Base-by-base conservation (phyloP, 495 filamentous ascomycete species). In the Terfezia boudieri region DNA sequence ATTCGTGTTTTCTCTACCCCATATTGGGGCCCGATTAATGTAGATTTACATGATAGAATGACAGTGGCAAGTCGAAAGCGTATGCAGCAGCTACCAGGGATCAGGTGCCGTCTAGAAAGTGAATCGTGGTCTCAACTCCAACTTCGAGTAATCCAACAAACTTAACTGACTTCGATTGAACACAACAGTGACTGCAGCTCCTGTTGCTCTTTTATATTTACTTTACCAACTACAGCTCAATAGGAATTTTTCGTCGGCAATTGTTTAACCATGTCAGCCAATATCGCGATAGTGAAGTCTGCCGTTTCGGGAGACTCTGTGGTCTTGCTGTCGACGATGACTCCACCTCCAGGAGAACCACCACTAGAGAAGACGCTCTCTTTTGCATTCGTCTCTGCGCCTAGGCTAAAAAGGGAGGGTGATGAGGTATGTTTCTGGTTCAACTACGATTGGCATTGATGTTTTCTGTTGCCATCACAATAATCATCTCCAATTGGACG, bases 291-390 rank as follows among this genome's bases (percentile, higher is more conserved):
- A 61, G 88, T 96, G 64, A 99, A 99, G 74, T 82, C 78, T 54
- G 87, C 90, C 50, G 71, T 88, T 57, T 94, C 87, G 57, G 92
- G 92, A 55, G 92, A 96, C 71, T 93, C 86, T 11, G 68, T 96
- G 26, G 72, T 95, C 56, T 72, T 96, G 61, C 75, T 80, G 61
- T 75, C 71, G 52, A 78, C 80, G 64, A 74, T 81, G 62, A 78
- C 82, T 66, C 83, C 87, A 56, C 76, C 80, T 32, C 72, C 74
- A 53, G 49, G 23, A 5, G 1, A 32, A 12, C 1, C n/a, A 26
- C 49, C 49, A 16, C 72, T 76, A 66, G 92, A 96, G 69, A 81
- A 84, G 57, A 81, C 75, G 38, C 74, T 99, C 52, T 92, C 86
- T 58, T 71, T 99, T 52, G 89, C 92, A 51, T 96, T 82, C 70